These are phyloP conservation scores for Colletotrichum sp. DNA, from an alignment of 2,329 filamentous ascomycete genomes.

Conservation along the genomic window DNA sequence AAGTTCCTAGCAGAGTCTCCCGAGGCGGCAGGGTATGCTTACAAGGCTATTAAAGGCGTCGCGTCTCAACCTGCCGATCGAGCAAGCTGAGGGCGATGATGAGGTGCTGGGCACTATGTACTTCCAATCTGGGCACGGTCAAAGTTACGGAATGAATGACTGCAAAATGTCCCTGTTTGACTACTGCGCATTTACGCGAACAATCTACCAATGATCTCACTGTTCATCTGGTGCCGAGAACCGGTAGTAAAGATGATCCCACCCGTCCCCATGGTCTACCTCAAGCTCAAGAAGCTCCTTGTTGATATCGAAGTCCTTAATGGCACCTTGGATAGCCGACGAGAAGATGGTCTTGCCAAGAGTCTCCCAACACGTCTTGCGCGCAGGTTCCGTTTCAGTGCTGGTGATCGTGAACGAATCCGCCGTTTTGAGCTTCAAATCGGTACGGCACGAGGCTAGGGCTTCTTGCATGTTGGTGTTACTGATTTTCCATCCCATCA, in stretches of 20 bases:
- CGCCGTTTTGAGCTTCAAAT: fast-evolving
- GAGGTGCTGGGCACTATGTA: not conserved
- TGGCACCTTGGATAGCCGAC: not conserved
- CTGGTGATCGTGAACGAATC: not conserved
- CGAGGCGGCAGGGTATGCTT: not conserved
- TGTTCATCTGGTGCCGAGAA: not conserved
- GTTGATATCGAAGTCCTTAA: not conserved
- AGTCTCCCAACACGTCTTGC: not conserved
- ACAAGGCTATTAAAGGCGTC: fast-evolving
- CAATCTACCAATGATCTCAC: not conserved
- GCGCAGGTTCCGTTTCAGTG: not conserved
- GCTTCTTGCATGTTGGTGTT: not conserved
- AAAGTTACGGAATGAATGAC: not conserved
- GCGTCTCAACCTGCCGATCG: too few species aligned
- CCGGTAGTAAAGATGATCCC: not conserved
- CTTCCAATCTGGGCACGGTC: not conserved
- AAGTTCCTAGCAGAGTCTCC: not conserved
- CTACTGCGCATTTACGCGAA: not conserved
- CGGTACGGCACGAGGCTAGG: not conserved
- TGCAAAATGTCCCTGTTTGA: not conserved
- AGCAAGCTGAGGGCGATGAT: not conserved
- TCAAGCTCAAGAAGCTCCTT: not conserved
- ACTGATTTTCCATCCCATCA: not conserved
- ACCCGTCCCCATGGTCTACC: not conserved
- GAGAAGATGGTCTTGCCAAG: not conserved